Conservation (phyloP, 2,329 filamentous ascomycete species). For the Lasiodiplodia sp. region DNA sequence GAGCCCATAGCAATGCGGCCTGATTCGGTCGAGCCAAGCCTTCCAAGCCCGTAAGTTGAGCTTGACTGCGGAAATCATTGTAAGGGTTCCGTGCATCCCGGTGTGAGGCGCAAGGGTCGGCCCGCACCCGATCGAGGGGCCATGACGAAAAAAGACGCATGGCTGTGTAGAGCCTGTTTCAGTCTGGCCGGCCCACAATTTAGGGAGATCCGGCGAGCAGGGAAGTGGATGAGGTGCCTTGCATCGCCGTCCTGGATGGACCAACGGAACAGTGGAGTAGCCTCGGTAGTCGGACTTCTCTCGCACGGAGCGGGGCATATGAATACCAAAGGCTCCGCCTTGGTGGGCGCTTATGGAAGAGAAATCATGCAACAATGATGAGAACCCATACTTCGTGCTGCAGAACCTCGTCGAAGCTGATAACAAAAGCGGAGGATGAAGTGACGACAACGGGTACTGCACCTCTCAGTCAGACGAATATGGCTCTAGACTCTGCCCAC, state of each 20-base stretch:
- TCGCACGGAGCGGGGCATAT: constrained; percentile 13
- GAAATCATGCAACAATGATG: not conserved
- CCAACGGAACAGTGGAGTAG: constrained; percentile 17
- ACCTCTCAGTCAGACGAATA: not conserved
- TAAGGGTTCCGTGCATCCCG: constrained; percentile 1
- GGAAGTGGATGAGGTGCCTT: not conserved
- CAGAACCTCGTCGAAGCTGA: not conserved
- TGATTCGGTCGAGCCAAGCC: not conserved
- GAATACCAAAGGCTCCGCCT: not conserved
- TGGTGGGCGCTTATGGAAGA: not conserved
- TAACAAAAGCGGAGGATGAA: constrained; percentile 11
- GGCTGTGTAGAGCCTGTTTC: not conserved
- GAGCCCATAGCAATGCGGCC: not conserved
- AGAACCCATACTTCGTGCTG: not conserved
- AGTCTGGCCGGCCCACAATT: not conserved
- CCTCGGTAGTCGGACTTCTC: constrained; percentile 22
- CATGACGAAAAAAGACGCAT: constrained; percentile 14
- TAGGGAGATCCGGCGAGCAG: constrained; percentile 4
- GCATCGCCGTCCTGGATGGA: constrained; percentile 3
- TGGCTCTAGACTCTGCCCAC: not conserved
- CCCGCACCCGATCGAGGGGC: constrained; percentile 20
- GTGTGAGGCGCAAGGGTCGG: constrained; percentile 25
- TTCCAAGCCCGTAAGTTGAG: constrained; percentile 7
- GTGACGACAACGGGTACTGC: not conserved
- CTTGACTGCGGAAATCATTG: constrained; percentile 15